Evolutionary conservation across 768 basidiomycete genomes (phyloP), one percentile per base, ranked within the genome.

Genomic region (Amanita subjunquillea): DNA sequence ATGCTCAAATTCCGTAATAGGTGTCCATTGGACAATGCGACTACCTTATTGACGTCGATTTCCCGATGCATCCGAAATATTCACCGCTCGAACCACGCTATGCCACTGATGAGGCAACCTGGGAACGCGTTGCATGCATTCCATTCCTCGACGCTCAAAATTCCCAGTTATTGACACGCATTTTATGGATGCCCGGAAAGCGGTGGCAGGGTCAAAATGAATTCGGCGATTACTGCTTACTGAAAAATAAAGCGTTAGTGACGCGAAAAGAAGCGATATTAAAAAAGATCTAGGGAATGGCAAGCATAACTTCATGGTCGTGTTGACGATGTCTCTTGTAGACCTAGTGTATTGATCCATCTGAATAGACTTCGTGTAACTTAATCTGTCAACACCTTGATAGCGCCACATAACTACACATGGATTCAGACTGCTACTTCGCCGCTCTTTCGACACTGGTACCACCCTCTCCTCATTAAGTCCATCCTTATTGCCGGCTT

Each of bases 1-100:
- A 55, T 50, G 40, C 30, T 29, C 44, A 15, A 47, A 42, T 23
- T n/a, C 30, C 15, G 41, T 51, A 34, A 55, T 51, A 87, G 95
- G 84, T 89, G 30, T 72, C 84, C 23, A 68, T 82, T 20, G 69
- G 78, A 20, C 71, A 77, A 38, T 99, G 96, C 64, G 87, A 91
- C 65, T 97, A 95, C 67, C 72, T 99, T 54, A 73, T 99, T 56
- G 92, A 97, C 65, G 77, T 91, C 40, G 87, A 93, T 68, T 91
- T 90, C 63, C 92, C 93, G 0, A 66, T 69, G 1, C 81, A 87
- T 56, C 78, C 86, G 2, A 62, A 67, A 9, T 64, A 62, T 36
- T 78, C 82, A 12, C 30, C 58, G 4, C 67, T 79, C 43, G 93
- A 96, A 62, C 91, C 89, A n/a, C 84, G 91, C 32, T 94, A 91